A percentile compares a stretch with the other conserved stretches of the same genome.
These are phyloP conservation scores for Penicillium herquei DNA, from an alignment of 495 filamentous ascomycete genomes.

Conservation along the genomic window DNA sequence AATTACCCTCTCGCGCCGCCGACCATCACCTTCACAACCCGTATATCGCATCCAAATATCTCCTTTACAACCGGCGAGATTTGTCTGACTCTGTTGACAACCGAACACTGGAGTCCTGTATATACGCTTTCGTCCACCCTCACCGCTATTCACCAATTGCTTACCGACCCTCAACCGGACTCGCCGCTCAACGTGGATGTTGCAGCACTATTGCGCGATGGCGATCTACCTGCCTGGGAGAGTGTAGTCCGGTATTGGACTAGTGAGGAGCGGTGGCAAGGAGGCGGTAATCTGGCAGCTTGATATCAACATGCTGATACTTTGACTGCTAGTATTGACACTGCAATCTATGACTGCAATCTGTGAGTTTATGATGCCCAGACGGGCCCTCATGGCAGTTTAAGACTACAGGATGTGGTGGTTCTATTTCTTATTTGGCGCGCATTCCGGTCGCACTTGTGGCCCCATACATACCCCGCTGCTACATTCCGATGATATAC, in stretches of 20 bases:
- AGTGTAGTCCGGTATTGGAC: slow-evolving; percentile 80
- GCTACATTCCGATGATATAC: slow-evolving; percentile 19
- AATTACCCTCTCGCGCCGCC: slow-evolving; percentile 80
- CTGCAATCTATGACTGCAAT: background rate
- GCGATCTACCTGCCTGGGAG: slow-evolving; percentile 75
- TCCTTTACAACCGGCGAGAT: slow-evolving; percentile 81
- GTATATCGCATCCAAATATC: slow-evolving; percentile 85
- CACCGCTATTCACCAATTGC: slow-evolving; percentile 72
- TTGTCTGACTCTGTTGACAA: slow-evolving; percentile 81
- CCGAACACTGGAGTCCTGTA: slow-evolving; percentile 77
- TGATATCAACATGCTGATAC: slow-evolving; percentile 6
- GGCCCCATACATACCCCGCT: slow-evolving; percentile 20
- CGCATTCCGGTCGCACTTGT: slow-evolving; percentile 8
- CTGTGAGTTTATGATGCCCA: too few relatives aligned
- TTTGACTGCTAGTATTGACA: background rate
- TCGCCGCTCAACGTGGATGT: slow-evolving; percentile 89
- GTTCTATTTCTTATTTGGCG: slow-evolving; percentile 4
- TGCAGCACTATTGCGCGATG: slow-evolving; percentile 70
- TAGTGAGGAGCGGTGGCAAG: slow-evolving; percentile 47
- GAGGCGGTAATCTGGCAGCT: slow-evolving; percentile 7
- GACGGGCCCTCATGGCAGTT: background rate
- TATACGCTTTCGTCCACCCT: slow-evolving; percentile 78
- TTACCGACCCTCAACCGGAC: slow-evolving; percentile 74
- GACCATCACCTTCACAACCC: slow-evolving; percentile 71
- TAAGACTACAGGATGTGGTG: too few relatives aligned